Percentiles rank a stretch among this genome's conserved stretches.
phyloP scores from a whole-genome alignment of 768 basidiomycete genomes.

The Cytidiella melzeri region DNA sequence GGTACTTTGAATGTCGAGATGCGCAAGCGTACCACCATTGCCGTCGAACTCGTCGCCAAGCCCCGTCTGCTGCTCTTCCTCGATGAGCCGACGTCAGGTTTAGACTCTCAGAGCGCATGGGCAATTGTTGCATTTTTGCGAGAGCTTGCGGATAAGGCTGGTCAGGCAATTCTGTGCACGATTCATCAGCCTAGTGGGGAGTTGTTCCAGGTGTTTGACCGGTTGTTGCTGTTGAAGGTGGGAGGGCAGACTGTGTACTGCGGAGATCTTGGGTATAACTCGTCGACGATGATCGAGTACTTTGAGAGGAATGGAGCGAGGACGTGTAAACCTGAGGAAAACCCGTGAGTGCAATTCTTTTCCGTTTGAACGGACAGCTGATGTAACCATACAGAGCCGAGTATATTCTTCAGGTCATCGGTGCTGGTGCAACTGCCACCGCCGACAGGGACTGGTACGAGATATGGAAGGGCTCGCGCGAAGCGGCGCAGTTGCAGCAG shows the following conservation, averaged over 20 bases:
- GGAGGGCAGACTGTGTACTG: conserved; percentile 71
- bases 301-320: conserved; percentile 67
- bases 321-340: conserved; percentile 57
- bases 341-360: conserved; percentile 39
- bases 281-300: conserved; percentile 62
- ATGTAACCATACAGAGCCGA: conserved; percentile 30
- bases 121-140: conserved; percentile 72
- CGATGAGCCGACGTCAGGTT: conserved; percentile 78
- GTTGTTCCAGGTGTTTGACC: conserved; percentile 79
- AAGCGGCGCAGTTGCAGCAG: conserved; percentile 30
- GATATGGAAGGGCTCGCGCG: conserved; percentile 39
- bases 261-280: conserved; percentile 60
- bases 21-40: conserved; percentile 80
- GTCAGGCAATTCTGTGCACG: conserved; percentile 90
- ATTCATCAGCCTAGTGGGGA: conserved; percentile 74
- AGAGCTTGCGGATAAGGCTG: conserved; percentile 61
- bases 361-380: background rate
- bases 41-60: conserved; percentile 85
- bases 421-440: conserved; percentile 46
- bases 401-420: conserved; percentile 48
- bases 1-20: conserved; percentile 65
- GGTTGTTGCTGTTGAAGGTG: conserved; percentile 66
- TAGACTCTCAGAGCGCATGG: conserved; percentile 87
- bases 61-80: conserved; percentile 79
- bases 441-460: conserved; percentile 43